Percentiles rank a stretch among this genome's conserved stretches.
These are phyloP conservation scores for Lachnellula occidentalis DNA, from an alignment of 2,329 filamentous ascomycete species.

Conservation along the genomic window DNA sequence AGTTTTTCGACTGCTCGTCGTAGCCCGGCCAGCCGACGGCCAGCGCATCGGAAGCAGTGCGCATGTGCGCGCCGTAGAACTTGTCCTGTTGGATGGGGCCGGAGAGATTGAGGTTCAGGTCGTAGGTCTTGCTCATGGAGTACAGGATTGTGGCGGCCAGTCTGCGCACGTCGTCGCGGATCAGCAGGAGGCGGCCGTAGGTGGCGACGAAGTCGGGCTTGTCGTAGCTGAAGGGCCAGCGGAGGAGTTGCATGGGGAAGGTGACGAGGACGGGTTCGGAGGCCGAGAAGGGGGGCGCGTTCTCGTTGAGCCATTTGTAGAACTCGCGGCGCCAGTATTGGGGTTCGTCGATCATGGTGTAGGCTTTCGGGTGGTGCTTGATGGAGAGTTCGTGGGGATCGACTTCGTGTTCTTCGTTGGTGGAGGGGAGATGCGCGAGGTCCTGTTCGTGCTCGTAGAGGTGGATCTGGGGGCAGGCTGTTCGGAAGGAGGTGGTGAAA, in stretches of 20 bases:
- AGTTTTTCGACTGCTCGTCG: slow-evolving; percentile 31
- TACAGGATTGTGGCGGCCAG: slow-evolving; percentile 31
- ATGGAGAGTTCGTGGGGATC: neutral
- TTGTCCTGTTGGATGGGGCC: slow-evolving; percentile 5
- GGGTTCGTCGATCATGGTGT: neutral
- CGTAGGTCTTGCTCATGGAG: slow-evolving; percentile 23
- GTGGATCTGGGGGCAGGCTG: slow-evolving; percentile 36
- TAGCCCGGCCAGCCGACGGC: slow-evolving; percentile 32
- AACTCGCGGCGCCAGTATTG: neutral
- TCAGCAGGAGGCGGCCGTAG: slow-evolving; percentile 37
- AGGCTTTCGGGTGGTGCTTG: neutral
- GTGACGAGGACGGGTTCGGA: neutral
- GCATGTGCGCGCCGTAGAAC: slow-evolving; percentile 34
- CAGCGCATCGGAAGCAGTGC: slow-evolving; percentile 31
- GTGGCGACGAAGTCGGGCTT: slow-evolving; percentile 38
- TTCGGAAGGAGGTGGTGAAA: slow-evolving; percentile 34
- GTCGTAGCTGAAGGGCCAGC: slow-evolving; percentile 38
- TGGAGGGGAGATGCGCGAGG: slow-evolving; percentile 31
- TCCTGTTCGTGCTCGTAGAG: slow-evolving; percentile 33
- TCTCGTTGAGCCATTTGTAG: slow-evolving; percentile 1
- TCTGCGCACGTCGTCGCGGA: slow-evolving; percentile 35
- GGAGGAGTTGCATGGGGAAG: neutral
- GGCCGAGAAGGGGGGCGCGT: neutral
- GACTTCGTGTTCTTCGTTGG: slow-evolving; percentile 1
- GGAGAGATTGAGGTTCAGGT: neutral